Evolutionary conservation across 2,329 filamentous ascomycete species (phyloP), one percentile per base, ranked within the genome.

Genomic region (Monosporascus sp.): DNA sequence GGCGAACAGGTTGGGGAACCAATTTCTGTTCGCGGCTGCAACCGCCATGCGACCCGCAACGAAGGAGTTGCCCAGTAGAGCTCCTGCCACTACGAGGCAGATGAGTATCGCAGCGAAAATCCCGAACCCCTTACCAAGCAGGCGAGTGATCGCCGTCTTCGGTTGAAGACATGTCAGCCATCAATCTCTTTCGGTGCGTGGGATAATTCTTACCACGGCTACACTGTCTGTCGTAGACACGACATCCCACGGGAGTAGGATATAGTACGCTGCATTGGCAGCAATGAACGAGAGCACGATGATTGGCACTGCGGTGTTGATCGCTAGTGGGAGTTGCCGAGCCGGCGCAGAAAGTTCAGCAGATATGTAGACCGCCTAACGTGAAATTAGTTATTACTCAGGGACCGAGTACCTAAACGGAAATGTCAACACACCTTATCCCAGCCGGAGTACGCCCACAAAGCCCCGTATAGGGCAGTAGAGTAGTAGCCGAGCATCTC

Each of bases 391-490:
- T 14, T 15, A 11, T 31, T 43, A 11, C 6, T 15, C n/a, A n/a
- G n/a, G 9, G 14, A 5, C 31, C 5, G n/a, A 44, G 31, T 31
- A 35, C 27, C 14, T 48, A 37, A 3, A 35, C 2, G 18, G 47
- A 6, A 17, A 37, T 17, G 37, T 20, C 11, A 41, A 60, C 73
- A 69, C 39, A 80, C 81, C 69, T 85, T 85, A 52, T 86, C 83
- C 83, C 83, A 87, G 0, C 83, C 83, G 0, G 80, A 83, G 54
- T 85, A 87, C 0, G 80, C 83, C 83, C 82, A 87, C 0, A 86
- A 63, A 0, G 80, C 81, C 0, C 78, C 83, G 58, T 85, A 85
- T 1, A 85, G 70, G 0, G 83, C 83, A 1, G 81, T 76, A 3
- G 80, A 82, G 52, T 79, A 79, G 58, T 84, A 79, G 0, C 83